Evolutionary conservation across 495 filamentous ascomycete species (phyloP).

Genomic region (Hypoxylon subgilvum): DNA sequence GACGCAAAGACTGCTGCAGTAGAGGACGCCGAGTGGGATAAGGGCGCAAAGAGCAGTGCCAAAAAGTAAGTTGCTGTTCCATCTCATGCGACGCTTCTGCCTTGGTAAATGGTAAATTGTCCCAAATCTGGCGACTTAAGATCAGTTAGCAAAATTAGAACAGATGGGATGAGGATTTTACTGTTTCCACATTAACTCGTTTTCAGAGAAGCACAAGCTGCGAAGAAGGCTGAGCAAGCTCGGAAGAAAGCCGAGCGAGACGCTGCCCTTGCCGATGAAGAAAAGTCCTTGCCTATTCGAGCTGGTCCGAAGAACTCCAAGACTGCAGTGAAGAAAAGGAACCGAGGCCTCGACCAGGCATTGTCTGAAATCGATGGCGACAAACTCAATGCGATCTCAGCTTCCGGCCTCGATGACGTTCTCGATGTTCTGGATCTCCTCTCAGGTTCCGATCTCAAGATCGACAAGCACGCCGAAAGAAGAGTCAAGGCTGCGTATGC

Average conservation of each 20-base stretch:
- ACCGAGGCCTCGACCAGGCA: constrained; percentile 62
- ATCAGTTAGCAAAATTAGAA: not conserved
- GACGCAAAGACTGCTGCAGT: constrained; percentile 68
- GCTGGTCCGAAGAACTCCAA: constrained; percentile 63
- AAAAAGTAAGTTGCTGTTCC: constrained; percentile 73
- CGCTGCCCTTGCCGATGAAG: constrained; percentile 82
- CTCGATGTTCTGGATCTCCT: constrained; percentile 81
- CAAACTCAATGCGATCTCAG: constrained; percentile 64
- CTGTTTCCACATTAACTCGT: constrained; percentile 4
- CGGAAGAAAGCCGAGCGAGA: constrained; percentile 89
- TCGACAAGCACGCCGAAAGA: constrained; percentile 86
- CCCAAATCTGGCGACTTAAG: not conserved
- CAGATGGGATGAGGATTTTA: not conserved
- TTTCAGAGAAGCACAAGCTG: constrained; percentile 77
- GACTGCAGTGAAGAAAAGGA: constrained; percentile 69
- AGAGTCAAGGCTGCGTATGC: constrained; percentile 87
- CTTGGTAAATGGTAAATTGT: not conserved
- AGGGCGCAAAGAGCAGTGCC: constrained; percentile 79
- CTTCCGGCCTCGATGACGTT: constrained; percentile 87
- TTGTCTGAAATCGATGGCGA: constrained; percentile 64
- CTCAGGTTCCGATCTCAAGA: constrained; percentile 61
- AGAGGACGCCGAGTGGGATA: constrained; percentile 81
- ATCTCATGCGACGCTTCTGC: not conserved
- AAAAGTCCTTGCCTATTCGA: constrained; percentile 70
- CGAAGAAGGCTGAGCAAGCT: constrained; percentile 83